These are phyloP conservation scores for Hortaea werneckii DNA, from an alignment of 2,329 filamentous ascomycete species.

Conservation along the genomic window DNA sequence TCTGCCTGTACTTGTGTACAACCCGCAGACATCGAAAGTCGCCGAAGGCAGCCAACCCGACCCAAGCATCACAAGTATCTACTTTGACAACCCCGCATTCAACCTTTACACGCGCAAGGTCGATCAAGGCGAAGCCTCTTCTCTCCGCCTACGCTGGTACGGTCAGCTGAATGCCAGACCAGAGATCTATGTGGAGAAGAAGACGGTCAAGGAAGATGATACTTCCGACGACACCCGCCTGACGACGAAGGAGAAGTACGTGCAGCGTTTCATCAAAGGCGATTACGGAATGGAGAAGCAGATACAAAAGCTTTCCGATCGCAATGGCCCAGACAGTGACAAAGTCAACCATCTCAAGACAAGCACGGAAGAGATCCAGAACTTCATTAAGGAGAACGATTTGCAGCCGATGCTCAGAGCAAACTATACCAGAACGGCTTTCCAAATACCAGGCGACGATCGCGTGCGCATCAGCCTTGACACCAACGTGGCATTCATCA, in stretches of 20 bases:
- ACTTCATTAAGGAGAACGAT: slow-evolving; percentile 65
- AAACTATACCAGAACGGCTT: slow-evolving; percentile 88
- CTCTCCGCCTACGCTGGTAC: slow-evolving; percentile 82
- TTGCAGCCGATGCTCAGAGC: slow-evolving; percentile 79
- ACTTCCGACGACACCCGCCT: slow-evolving; percentile 71
- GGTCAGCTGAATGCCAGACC: slow-evolving; percentile 70
- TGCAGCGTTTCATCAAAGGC: slow-evolving; percentile 75
- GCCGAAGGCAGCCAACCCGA: slow-evolving; percentile 67
- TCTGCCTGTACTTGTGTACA: slow-evolving; percentile 86
- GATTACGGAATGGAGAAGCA: slow-evolving; percentile 90
- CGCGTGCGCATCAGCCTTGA: slow-evolving; percentile 87
- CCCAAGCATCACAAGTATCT: slow-evolving; percentile 86
- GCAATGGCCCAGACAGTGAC: slow-evolving; percentile 56
- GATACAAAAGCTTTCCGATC: slow-evolving; percentile 70
- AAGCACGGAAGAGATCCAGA: slow-evolving; percentile 66
- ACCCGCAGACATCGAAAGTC: slow-evolving; percentile 73
- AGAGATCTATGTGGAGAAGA: slow-evolving; percentile 80
- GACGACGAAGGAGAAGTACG: slow-evolving; percentile 85
- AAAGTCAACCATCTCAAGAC: slow-evolving; percentile 60
- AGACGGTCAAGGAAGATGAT: slow-evolving; percentile 67
- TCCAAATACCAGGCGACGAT: slow-evolving; percentile 89
- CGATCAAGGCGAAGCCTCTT: slow-evolving; percentile 65
- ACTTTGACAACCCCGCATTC: slow-evolving; percentile 85
- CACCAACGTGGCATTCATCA: slow-evolving; percentile 80
- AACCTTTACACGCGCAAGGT: slow-evolving; percentile 80